These are phyloP conservation scores for Cladosporium sp. DNA, from an alignment of 2,329 filamentous ascomycete species.

Conservation along the genomic window DNA sequence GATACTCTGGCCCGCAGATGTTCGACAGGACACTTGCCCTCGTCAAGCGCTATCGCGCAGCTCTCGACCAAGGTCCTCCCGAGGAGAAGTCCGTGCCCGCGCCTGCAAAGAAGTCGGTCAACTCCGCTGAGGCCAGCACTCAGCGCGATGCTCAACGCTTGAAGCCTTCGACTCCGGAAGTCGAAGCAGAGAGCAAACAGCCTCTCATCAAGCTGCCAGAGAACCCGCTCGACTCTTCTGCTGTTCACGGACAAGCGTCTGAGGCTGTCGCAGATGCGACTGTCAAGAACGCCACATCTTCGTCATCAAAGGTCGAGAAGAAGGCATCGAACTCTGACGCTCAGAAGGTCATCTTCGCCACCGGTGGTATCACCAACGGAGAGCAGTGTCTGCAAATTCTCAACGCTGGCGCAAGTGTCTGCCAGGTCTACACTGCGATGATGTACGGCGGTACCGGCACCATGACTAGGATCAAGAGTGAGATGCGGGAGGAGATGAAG, in stretches of 20 bases:
- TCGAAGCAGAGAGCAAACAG: slow-evolving; percentile 33
- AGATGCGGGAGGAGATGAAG: slow-evolving; percentile 49
- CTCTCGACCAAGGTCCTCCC: slow-evolving; percentile 47
- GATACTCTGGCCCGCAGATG: slow-evolving; percentile 87
- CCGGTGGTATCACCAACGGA: slow-evolving; percentile 88
- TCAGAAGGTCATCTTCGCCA: slow-evolving; percentile 86
- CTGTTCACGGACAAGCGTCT: slow-evolving; percentile 26
- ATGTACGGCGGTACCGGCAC: slow-evolving; percentile 65
- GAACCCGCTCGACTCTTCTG: slow-evolving; percentile 16
- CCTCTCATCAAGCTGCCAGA: slow-evolving; percentile 36
- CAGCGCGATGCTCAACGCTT: slow-evolving; percentile 34
- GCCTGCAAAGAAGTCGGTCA: neutral
- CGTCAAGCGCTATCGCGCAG: slow-evolving; percentile 72
- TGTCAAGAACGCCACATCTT: neutral
- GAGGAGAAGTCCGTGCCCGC: slow-evolving; percentile 19
- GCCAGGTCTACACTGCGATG: slow-evolving; percentile 68
- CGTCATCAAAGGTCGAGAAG: slow-evolving; percentile 21
- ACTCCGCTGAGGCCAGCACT: slow-evolving; percentile 28
- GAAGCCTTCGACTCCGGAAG: slow-evolving; percentile 33
- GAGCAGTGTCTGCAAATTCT: slow-evolving; percentile 78
- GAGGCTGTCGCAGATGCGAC: slow-evolving; percentile 20
- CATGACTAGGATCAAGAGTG: slow-evolving; percentile 53
- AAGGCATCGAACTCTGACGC: slow-evolving; percentile 30
- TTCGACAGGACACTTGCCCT: slow-evolving; percentile 77
- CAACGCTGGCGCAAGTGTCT: slow-evolving; percentile 82